A percentile compares a stretch with the other conserved stretches of the same genome.
phyloP scores from a whole-genome alignment of 23 red algal genomes.

The Gracilaria domingensis region DNA sequence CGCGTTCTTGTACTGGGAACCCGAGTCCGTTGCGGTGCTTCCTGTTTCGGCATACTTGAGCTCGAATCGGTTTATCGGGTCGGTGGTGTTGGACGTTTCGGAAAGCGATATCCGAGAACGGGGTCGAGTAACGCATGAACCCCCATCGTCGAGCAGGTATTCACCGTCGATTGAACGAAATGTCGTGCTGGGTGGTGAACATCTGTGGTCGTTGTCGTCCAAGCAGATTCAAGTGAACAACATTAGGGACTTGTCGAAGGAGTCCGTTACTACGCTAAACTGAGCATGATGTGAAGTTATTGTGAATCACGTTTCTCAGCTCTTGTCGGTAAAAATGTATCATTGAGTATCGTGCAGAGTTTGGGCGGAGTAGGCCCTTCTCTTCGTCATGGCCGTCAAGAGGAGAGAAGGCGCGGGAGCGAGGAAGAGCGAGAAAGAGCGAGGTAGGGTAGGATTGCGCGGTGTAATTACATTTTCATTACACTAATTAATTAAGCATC shows the following conservation, averaged over 20 bases:
- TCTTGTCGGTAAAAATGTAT: no score
- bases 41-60: conserved; percentile 33
- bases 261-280: not conserved
- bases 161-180: conserved; percentile 45
- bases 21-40: conserved; percentile 46
- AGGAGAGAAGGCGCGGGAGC: no score
- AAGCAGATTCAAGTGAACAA: conserved; percentile 57
- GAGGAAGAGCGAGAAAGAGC: no score
- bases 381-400: no score
- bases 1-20: conserved; percentile 66
- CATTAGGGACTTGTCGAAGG: conserved; percentile 32
- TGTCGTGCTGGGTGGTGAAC: conserved; percentile 34
- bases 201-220: conserved; percentile 62
- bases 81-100: conserved; percentile 50
- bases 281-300: no score
- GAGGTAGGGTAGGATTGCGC: no score
- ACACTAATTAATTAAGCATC: no score
- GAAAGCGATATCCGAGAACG: conserved; percentile 46
- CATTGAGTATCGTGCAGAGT: no score
- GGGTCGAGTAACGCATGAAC: conserved; percentile 37
- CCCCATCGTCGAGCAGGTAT: conserved; percentile 11
- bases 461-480: no score
- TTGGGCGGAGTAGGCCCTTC: no score
- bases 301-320: no score
- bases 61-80: conserved; percentile 17